Conservation (phyloP, 495 filamentous ascomycete species). For the Tuber magnatum region DNA sequence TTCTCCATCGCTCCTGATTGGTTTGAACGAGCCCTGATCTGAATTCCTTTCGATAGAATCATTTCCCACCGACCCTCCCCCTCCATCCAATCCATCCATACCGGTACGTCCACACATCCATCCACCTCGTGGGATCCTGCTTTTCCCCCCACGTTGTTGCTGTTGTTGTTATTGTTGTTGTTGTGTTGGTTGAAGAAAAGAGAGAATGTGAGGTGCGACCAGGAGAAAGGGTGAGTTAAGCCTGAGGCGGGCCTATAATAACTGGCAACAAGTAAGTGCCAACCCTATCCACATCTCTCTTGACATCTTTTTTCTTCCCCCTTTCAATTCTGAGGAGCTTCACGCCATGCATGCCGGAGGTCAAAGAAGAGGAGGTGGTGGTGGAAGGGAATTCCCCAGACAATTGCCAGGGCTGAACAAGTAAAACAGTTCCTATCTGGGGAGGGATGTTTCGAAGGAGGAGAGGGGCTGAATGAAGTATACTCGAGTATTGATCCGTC, state of each 20-base stretch:
- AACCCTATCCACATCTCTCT: neutral
- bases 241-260: neutral
- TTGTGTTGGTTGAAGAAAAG: neutral
- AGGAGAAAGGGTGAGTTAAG: neutral
- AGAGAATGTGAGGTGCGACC: neutral
- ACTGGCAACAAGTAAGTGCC: neutral
- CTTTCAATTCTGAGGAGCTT: neutral
- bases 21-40: neutral
- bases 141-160: neutral
- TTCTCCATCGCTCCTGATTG: neutral
- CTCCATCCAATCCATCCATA: neutral
- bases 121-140: neutral
- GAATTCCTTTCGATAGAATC: neutral
- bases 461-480: neutral
- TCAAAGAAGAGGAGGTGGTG: neutral
- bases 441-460: neutral
- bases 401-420: neutral
- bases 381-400: neutral
- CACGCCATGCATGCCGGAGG: neutral
- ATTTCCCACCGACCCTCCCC: neutral
- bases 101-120: neutral
- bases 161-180: neutral
- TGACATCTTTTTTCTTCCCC: neutral
- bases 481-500: neutral
- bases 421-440: neutral